phyloP scores from a whole-genome alignment of 352 stramenopile genomes.

The Globisporangium cylindrosporum region DNA sequence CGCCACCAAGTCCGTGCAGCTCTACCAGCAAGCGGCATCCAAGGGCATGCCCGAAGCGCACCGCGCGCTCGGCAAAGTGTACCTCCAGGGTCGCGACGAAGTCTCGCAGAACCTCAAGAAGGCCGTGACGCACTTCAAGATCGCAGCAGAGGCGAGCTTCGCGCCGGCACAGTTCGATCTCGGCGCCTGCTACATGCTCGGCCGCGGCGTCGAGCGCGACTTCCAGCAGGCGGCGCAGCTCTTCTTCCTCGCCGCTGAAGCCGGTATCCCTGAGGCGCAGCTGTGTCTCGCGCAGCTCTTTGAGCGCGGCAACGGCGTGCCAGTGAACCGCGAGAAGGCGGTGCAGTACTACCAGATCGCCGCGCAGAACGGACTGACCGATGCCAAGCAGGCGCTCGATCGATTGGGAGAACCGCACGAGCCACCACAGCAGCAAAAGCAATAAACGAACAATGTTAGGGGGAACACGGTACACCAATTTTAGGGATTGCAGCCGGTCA shows the following conservation, averaged over 20 bases:
- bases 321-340: conserved; percentile 50
- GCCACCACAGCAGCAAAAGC: conserved; percentile 16
- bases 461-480: neutral
- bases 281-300: conserved; percentile 78
- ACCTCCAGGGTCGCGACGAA: conserved; percentile 32
- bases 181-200: conserved; percentile 77
- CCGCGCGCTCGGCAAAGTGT: conserved; percentile 54
- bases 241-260: conserved; percentile 74
- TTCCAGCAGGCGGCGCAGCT: conserved; percentile 50
- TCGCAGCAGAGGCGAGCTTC: conserved; percentile 58
- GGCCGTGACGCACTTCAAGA: conserved; percentile 54
- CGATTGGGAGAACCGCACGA: conserved; percentile 47
- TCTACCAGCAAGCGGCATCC: conserved; percentile 55
- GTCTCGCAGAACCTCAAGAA: conserved; percentile 21
- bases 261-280: conserved; percentile 59
- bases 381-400: conserved; percentile 50
- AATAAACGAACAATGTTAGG: neutral
- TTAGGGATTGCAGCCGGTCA: neutral
- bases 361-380: conserved; percentile 46
- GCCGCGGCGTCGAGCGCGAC: conserved; percentile 56
- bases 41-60: conserved; percentile 73
- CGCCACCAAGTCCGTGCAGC: conserved; percentile 46
- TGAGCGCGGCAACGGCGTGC: conserved; percentile 54
- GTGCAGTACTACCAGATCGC: conserved; percentile 77
- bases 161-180: conserved; percentile 73